Percentiles rank a stretch among this genome's conserved stretches.
Evolutionary conservation across 805 yeast genomes (phyloP).

Genomic region (Starmerella roubikii): DNA sequence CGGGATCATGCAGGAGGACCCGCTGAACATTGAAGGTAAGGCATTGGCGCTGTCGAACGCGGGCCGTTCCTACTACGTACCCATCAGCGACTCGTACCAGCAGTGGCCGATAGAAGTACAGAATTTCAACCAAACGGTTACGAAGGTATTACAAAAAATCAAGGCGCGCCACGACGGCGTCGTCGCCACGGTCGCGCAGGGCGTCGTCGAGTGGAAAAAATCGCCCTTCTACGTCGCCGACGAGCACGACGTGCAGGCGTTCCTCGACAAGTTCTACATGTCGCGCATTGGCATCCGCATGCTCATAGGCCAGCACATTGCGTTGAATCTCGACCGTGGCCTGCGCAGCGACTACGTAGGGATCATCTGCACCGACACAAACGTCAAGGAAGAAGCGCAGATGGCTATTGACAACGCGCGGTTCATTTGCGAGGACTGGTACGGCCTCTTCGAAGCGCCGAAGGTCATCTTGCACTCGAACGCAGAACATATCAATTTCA

Average conservation of each 20-base stretch:
- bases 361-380: constrained; percentile 73
- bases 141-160: constrained; percentile 52
- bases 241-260: constrained; percentile 62
- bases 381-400: constrained; percentile 66
- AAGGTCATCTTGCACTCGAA: constrained; percentile 66
- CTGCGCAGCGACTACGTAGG: constrained; percentile 62
- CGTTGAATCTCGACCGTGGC: constrained; percentile 56
- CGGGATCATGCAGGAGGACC: constrained; percentile 25
- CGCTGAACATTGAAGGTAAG: not conserved
- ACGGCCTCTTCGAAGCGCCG: constrained; percentile 77
- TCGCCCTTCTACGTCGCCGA: constrained; percentile 36
- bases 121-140: constrained; percentile 54
- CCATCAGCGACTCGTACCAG: constrained; percentile 35
- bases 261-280: constrained; percentile 78
- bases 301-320: constrained; percentile 90
- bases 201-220: constrained; percentile 80
- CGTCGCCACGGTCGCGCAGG: constrained; percentile 82
- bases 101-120: constrained; percentile 64
- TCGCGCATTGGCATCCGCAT: constrained; percentile 83
- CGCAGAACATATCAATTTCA: constrained; percentile 52
- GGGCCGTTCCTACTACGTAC: constrained; percentile 35
- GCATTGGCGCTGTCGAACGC: not conserved
- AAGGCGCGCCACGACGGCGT: constrained; percentile 85
- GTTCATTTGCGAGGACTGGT: constrained; percentile 82
- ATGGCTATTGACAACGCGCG: constrained; percentile 86